A percentile compares a stretch with the other conserved stretches of the same genome.
These are phyloP conservation scores for Podospora anserina DNA, from an alignment of 495 filamentous ascomycete genomes.

Conservation along the genomic window DNA sequence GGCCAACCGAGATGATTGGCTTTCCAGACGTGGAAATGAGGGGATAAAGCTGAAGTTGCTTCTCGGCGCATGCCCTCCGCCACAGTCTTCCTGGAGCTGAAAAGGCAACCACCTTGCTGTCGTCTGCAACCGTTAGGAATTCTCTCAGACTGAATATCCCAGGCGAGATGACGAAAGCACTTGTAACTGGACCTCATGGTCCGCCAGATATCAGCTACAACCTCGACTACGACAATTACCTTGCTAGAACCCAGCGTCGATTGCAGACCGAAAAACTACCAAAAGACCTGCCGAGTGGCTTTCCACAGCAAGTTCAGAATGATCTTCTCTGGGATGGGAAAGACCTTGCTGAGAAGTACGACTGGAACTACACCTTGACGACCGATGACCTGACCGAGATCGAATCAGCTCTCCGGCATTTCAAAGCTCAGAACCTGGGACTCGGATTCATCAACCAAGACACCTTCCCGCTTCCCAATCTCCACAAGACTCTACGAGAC, in stretches of 20 bases:
- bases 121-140: not conserved
- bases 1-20: too few species aligned
- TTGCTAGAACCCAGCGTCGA: constrained; percentile 47
- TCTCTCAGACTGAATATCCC: not conserved
- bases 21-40: too few species aligned
- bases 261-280: constrained; percentile 42
- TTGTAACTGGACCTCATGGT: constrained; percentile 24
- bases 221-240: constrained; percentile 55
- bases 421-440: constrained; percentile 49
- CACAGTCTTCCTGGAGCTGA: not conserved
- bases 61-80: too few species aligned
- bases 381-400: constrained; percentile 53
- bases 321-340: constrained; percentile 59
- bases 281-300: constrained; percentile 48
- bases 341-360: constrained; percentile 45
- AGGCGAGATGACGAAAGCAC: not conserved
- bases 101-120: too few species aligned
- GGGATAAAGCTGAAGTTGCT: too few species aligned
- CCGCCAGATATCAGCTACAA: constrained; percentile 59
- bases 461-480: constrained; percentile 57
- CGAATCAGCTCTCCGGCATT: constrained; percentile 51
- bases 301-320: constrained; percentile 47
- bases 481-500: constrained; percentile 45
- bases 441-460: constrained; percentile 48
- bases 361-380: constrained; percentile 53